Base-by-base conservation (phyloP, 768 basidiomycete species). In the Pisolithus orientalis region DNA sequence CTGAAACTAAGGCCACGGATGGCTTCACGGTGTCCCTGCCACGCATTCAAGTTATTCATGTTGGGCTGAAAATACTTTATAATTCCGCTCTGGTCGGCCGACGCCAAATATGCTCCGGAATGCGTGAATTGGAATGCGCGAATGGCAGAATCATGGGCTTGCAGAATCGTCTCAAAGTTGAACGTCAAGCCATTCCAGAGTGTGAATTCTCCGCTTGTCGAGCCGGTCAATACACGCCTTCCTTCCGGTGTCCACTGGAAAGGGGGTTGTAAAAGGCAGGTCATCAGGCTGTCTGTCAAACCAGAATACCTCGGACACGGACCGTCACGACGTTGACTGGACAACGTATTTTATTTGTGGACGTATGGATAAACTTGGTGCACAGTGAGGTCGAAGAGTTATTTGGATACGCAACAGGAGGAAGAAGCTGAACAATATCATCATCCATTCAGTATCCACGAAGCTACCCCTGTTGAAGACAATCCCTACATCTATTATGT, bases 41-140 rank as follows among this genome's bases (percentile, higher is more conserved):
- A 95, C 16, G 90, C 90, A 6, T 89, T 91, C 60, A 99, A 72
- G 66, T 99, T 99, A 76, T 97, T 99, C 90, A 98, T 94, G 69
- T 97, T 96, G 32, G 92, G 92, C 59, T 97, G 94, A 65, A 97
- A 99, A 72, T 98, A 99, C 70, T 99, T 99, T 77, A 99, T 93
- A 53, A 92, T 79, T 8, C 96, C 96, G 37, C 76, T 82, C 66
- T 94, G 91, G 74, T 99, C 96, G 27, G 91, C 84, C 16, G 93
- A 95, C 16, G 90, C 87, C 47, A 99, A 81, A 69, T 90, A 97
- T 14, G 85, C 77, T n/a, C 95, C 96, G 0, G 90, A 90, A 60
- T 96, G 92, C 0, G 91, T 91, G 70, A 94, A 99, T 14, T 80
- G 72, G 66, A 97, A 81, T 0, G 92, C 80, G 38, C 94, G 92